Percentiles rank a stretch among this genome's conserved stretches.
These are phyloP conservation scores for Gastrolobium villosum DNA, from an alignment of 306 rosid genomes.

Conservation along the genomic window DNA sequence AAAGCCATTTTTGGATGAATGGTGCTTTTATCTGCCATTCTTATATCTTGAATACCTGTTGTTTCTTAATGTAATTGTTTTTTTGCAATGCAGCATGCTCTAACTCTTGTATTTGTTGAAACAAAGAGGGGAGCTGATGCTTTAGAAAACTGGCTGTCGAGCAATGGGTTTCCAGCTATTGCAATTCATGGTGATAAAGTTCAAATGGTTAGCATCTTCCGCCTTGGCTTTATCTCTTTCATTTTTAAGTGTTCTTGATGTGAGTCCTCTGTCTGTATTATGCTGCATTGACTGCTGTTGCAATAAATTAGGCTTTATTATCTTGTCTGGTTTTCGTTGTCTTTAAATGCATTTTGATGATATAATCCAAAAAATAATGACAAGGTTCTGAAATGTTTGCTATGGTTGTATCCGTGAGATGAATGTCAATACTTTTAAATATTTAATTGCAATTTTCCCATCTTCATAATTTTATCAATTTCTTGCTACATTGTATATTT, in stretches of 20 bases:
- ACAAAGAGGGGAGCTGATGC: slow-evolving; percentile 95
- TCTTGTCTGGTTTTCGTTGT: not conserved
- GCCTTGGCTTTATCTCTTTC: not conserved
- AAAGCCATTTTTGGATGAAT: not conserved
- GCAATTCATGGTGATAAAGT: slow-evolving; percentile 96
- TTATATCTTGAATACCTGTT: not conserved
- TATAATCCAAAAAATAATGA: not conserved
- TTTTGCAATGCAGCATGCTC: slow-evolving; percentile 64
- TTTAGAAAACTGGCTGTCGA: slow-evolving; percentile 75
- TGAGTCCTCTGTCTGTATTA: not conserved
- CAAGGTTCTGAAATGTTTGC: not conserved
- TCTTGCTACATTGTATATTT: slow-evolving; percentile 20
- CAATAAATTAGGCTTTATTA: not conserved
- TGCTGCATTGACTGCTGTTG: not conserved
- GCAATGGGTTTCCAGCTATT: slow-evolving; percentile 86
- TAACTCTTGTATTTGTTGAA: slow-evolving; percentile 94
- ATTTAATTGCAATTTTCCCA: not conserved
- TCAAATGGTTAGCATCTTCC: slow-evolving; percentile 67
- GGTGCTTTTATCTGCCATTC: not conserved
- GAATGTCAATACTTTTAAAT: not conserved
- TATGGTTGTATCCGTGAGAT: not conserved
- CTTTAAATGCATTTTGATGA: not conserved
- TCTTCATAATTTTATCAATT: not conserved
- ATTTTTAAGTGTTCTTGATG: not conserved
- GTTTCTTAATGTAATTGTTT: not conserved